Conservation (phyloP, 2,329 filamentous ascomycete species). For the Trichoderma asperellum region DNA sequence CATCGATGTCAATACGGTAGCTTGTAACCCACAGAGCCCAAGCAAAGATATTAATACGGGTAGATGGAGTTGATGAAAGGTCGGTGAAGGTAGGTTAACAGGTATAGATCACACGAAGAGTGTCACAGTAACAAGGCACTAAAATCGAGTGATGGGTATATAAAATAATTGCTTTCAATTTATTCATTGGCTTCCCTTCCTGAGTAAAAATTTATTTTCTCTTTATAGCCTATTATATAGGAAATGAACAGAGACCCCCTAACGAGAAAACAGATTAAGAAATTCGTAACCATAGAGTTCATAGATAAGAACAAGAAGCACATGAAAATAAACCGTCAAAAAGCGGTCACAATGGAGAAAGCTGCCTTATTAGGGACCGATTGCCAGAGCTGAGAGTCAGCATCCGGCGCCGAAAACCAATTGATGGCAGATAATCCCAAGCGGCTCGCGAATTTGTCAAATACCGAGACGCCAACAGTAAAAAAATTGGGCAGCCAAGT, state of each 20-base stretch:
- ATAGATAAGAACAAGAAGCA: slow-evolving; percentile 7
- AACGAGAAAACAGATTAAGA: slow-evolving; percentile 1
- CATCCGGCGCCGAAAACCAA: neutral
- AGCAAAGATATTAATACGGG: neutral
- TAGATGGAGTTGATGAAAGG: neutral
- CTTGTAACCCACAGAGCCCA: neutral
- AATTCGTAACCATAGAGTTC: slow-evolving; percentile 15
- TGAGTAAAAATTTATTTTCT: slow-evolving; percentile 2
- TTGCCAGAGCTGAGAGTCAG: neutral
- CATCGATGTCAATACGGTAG: neutral
- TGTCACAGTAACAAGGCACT: neutral
- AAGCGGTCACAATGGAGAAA: neutral
- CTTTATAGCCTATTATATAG: neutral
- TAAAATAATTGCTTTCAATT: slow-evolving; percentile 11
- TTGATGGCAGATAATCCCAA: neutral
- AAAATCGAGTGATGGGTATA: neutral
- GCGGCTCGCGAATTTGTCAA: neutral
- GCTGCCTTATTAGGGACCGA: neutral
- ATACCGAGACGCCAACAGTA: slow-evolving; percentile 4
- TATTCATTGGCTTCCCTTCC: slow-evolving; percentile 16
- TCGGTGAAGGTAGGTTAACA: neutral
- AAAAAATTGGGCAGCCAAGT: neutral
- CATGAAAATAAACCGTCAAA: neutral
- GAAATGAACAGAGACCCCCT: neutral
- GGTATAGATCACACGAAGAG: neutral